Percentiles rank a stretch among this genome's conserved stretches.
Conservation (phyloP, 495 filamentous ascomycete species). For the Durotheca rogersii region DNA sequence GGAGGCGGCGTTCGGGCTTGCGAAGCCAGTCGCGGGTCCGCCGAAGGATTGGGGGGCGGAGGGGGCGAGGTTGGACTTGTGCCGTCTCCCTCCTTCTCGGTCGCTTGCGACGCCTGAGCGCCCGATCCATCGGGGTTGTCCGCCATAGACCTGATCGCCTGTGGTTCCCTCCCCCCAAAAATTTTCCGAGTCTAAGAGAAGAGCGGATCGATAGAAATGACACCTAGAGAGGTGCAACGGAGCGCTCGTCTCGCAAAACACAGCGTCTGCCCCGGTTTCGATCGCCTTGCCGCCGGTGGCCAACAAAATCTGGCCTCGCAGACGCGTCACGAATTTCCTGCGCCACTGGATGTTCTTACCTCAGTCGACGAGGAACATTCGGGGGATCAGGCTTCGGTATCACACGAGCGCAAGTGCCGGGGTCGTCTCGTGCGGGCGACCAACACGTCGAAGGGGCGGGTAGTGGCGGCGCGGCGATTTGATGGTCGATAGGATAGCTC, state of each 20-base stretch:
- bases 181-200: neutral
- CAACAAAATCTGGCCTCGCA: neutral
- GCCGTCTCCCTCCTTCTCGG: conserved; percentile 2
- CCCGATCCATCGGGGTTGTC: conserved; percentile 9
- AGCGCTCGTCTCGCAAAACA: neutral
- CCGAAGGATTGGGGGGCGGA: conserved; percentile 51
- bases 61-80: conserved; percentile 42
- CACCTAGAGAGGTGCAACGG: neutral
- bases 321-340: neutral
- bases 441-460: conserved; percentile 2
- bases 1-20: conserved; percentile 38
- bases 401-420: neutral
- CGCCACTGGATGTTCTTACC: neutral
- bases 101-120: conserved; percentile 10
- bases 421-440: neutral
- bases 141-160: conserved; percentile 10
- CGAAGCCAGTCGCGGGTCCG: conserved; percentile 45
- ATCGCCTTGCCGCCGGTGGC: neutral
- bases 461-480: neutral
- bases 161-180: neutral
- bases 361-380: conserved; percentile 7
- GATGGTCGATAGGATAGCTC: neutral
- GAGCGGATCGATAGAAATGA: neutral
- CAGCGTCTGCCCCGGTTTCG: neutral
- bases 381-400: conserved; percentile 11